These are phyloP conservation scores for Nitzschia sp. DNA, from an alignment of 108 stramenopile species.

Conservation along the genomic window DNA sequence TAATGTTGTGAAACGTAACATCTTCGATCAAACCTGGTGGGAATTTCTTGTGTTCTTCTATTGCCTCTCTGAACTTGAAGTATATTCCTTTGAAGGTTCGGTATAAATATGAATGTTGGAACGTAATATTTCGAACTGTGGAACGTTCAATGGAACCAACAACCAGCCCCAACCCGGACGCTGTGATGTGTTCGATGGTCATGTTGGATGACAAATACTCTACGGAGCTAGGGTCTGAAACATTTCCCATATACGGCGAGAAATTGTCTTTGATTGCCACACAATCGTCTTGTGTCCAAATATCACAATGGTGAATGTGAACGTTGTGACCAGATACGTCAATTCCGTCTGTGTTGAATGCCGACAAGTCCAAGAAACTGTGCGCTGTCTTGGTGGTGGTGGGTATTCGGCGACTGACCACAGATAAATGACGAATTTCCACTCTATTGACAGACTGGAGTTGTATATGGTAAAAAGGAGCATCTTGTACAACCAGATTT, in stretches of 20 bases:
- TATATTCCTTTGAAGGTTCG: conserved; percentile 59
- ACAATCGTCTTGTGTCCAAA: conserved; percentile 61
- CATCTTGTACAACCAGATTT: conserved; percentile 40
- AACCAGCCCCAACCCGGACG: conserved; percentile 52
- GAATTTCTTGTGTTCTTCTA: not conserved
- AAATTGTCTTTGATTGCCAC: conserved; percentile 50
- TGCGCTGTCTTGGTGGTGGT: conserved; percentile 32
- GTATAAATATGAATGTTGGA: conserved; percentile 44
- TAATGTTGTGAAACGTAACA: conserved; percentile 47
- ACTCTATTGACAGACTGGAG: conserved; percentile 29
- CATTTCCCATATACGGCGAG: not conserved
- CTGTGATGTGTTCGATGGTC: conserved; percentile 51
- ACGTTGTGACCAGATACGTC: conserved; percentile 50
- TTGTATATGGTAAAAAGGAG: conserved; percentile 42
- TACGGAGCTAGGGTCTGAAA: not conserved
- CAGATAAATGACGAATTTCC: conserved; percentile 30
- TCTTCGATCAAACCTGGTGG: conserved; percentile 32
- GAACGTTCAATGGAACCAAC: conserved; percentile 49
- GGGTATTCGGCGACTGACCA: conserved; percentile 32
- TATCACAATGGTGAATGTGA: conserved; percentile 34
- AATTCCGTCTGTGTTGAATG: conserved; percentile 62
- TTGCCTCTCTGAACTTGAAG: conserved; percentile 42
- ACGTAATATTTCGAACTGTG: conserved; percentile 55
- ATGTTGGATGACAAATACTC: conserved; percentile 27
- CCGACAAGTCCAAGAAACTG: conserved; percentile 39